Conservation (phyloP, 2,329 filamentous ascomycete species). For the Claviceps purpurea region DNA sequence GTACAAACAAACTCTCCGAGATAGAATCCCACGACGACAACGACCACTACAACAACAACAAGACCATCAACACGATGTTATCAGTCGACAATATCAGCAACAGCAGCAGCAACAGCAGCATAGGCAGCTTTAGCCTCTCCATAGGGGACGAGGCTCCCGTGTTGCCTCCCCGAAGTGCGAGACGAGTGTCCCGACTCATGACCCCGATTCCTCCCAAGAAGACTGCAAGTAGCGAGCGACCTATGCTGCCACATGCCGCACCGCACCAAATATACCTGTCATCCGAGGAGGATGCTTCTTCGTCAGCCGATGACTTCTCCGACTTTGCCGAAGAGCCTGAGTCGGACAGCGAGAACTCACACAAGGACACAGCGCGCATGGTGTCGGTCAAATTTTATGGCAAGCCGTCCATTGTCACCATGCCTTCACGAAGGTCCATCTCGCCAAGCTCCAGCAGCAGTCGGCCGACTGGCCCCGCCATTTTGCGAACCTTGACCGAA, state of each 20-base stretch:
- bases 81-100: slow-evolving; percentile 12
- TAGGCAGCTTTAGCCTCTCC: slow-evolving; percentile 11
- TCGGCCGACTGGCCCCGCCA: slow-evolving; percentile 11
- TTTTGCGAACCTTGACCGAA: slow-evolving; percentile 20
- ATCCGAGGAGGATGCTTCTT: slow-evolving; percentile 52
- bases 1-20: background rate
- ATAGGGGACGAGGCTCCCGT: slow-evolving; percentile 20
- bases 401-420: slow-evolving; percentile 44
- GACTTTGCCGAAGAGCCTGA: slow-evolving; percentile 34
- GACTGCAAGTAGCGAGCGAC: slow-evolving; percentile 16
- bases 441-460: slow-evolving; percentile 25
- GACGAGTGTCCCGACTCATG: slow-evolving; percentile 31
- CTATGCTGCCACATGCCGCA: slow-evolving; percentile 24
- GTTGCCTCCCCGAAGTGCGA: slow-evolving; percentile 36
- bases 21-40: slow-evolving; percentile 5
- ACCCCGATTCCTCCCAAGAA: slow-evolving; percentile 22
- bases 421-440: slow-evolving; percentile 29
- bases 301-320: slow-evolving; percentile 46
- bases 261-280: slow-evolving; percentile 51
- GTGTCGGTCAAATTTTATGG: slow-evolving; percentile 47
- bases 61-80: slow-evolving; percentile 16
- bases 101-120: slow-evolving; percentile 8
- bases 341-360: slow-evolving; percentile 25
- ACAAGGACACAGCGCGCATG: slow-evolving; percentile 26
- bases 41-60: slow-evolving; percentile 7